Percentiles rank a stretch among this genome's conserved stretches.
phyloP scores from a whole-genome alignment of 352 stramenopile genomes.

The Phytophthora cryptogea region DNA sequence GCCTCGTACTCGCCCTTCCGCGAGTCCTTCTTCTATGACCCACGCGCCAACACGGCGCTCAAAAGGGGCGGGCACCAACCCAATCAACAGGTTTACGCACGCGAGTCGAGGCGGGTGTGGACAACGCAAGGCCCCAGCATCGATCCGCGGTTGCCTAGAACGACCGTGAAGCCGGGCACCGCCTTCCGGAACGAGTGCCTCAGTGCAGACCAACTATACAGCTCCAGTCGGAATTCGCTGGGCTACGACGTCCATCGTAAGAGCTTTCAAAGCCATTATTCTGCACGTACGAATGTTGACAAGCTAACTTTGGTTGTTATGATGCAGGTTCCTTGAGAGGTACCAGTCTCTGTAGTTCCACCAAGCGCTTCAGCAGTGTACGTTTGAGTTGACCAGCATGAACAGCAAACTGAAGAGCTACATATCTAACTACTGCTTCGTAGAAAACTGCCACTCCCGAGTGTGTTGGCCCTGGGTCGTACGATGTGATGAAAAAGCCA shows the following conservation, averaged over 20 bases:
- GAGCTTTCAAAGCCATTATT: neutral
- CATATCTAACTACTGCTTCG: neutral
- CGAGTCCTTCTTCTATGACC: constrained; percentile 67
- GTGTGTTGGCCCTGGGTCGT: constrained; percentile 62
- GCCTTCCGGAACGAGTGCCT: constrained; percentile 68
- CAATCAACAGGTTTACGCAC: constrained; percentile 33
- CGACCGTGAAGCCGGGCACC: constrained; percentile 54
- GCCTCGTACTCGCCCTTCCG: constrained; percentile 60
- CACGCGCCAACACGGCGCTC: constrained; percentile 49
- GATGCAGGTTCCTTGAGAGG: constrained; percentile 59
- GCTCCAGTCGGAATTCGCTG: constrained; percentile 53
- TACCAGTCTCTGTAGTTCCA: constrained; percentile 69
- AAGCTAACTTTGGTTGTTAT: neutral
- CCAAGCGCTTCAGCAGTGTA: constrained; percentile 59
- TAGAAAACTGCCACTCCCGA: constrained; percentile 55
- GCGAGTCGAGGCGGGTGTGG: constrained; percentile 61
- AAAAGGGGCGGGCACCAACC: constrained; percentile 41
- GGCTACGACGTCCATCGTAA: constrained; percentile 73
- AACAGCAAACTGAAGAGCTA: neutral
- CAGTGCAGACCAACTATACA: constrained; percentile 73
- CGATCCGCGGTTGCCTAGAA: constrained; percentile 56
- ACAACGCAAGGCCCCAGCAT: constrained; percentile 48
- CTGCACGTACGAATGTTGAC: neutral
- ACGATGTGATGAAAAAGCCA: constrained; percentile 44
- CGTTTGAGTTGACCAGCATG: neutral